Conservation (phyloP, 805 yeast species). For the Naumovozyma castellii region DNA sequence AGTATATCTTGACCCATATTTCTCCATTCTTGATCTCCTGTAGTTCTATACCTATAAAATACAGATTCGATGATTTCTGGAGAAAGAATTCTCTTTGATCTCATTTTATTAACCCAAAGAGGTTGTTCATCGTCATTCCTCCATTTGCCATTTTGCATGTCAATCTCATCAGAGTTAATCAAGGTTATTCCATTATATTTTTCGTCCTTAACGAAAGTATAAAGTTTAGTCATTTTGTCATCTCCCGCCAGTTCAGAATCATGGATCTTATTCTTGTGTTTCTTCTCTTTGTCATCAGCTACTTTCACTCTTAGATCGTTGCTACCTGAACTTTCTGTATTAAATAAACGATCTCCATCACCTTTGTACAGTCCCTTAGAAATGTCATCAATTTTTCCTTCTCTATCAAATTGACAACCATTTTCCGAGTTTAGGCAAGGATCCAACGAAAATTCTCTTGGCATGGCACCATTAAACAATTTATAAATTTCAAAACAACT, state of each 20-base stretch:
- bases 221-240: neutral
- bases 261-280: neutral
- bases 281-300: neutral
- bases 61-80: constrained; percentile 58
- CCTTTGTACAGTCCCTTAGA: constrained; percentile 14
- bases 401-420: constrained; percentile 12
- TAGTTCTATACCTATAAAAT: constrained; percentile 47
- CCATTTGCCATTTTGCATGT: constrained; percentile 10
- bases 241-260: neutral
- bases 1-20: constrained; percentile 44
- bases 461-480: constrained; percentile 26
- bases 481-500: constrained; percentile 42
- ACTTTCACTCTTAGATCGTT: constrained; percentile 1
- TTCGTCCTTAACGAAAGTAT: constrained; percentile 3
- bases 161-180: constrained; percentile 6
- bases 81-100: constrained; percentile 38
- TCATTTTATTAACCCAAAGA: constrained; percentile 27
- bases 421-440: constrained; percentile 5
- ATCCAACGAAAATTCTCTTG: constrained; percentile 27
- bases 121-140: constrained; percentile 27
- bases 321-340: neutral
- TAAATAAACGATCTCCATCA: neutral
- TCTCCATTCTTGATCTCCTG: constrained; percentile 52
- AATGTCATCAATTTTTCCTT: constrained; percentile 16
- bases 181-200: constrained; percentile 2